Conservation (phyloP, 371 early-diverging fungal genomes). For the Zancudomyces culisetae region DNA sequence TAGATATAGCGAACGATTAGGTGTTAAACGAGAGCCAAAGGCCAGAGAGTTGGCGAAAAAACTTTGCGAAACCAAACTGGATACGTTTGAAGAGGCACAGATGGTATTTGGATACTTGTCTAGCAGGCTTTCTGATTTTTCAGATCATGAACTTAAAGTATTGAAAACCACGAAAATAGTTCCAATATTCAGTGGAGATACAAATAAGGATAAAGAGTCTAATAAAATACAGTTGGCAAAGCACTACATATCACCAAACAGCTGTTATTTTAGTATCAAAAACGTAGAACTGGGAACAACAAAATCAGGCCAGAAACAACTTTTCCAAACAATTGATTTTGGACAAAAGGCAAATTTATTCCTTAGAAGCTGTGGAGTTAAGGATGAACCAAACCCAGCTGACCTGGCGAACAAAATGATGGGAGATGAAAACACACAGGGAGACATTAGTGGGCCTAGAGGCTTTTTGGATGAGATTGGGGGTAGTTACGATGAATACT, state of each 20-base stretch:
- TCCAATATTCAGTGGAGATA: constrained; percentile 33
- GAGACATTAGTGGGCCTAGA: no score
- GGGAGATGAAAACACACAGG: no score
- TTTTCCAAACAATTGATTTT: constrained; percentile 54
- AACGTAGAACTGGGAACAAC: constrained; percentile 2
- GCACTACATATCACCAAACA: constrained; percentile 4
- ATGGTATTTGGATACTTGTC: constrained; percentile 49
- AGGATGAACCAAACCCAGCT: constrained; percentile 57
- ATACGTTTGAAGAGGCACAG: constrained; percentile 26
- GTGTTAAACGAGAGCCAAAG: constrained; percentile 45
- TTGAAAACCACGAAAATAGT: constrained; percentile 36
- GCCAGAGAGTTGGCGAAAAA: constrained; percentile 26
- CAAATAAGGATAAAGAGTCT: no score
- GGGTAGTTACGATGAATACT: constrained; percentile 46
- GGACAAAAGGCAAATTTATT: constrained; percentile 52
- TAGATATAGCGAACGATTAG: constrained; percentile 39
- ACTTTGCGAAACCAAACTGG: constrained; percentile 22
- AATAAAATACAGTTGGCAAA: neutral
- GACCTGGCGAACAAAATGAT: constrained; percentile 56
- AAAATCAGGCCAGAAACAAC: constrained; percentile 1
- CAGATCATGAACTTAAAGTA: constrained; percentile 29
- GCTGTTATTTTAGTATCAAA: constrained; percentile 31
- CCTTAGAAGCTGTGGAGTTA: constrained; percentile 65
- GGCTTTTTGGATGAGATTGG: constrained; percentile 43
- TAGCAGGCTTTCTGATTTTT: constrained; percentile 36